Percentiles rank a stretch among this genome's conserved stretches.
These are phyloP conservation scores for Linnemannia hyalina DNA, from an alignment of 192 early-diverging fungal genomes.

Conservation along the genomic window DNA sequence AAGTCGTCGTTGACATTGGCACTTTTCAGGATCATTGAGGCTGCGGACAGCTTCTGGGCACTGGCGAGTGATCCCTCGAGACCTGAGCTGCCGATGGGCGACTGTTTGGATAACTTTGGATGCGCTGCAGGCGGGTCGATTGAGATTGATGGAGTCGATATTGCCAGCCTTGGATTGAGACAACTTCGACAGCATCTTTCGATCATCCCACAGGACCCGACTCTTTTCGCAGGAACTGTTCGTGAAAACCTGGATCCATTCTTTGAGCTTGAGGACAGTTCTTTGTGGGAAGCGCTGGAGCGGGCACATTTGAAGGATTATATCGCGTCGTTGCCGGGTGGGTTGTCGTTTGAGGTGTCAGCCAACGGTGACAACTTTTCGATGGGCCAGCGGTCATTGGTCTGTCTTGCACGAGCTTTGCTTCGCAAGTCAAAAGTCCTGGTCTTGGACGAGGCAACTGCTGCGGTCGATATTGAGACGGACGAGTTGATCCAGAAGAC, in stretches of 20 bases:
- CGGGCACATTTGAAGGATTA: conserved; percentile 42
- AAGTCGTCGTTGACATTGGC: conserved; percentile 59
- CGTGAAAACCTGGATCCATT: conserved; percentile 89
- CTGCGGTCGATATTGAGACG: conserved; percentile 84
- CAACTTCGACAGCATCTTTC: conserved; percentile 73
- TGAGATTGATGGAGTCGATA: conserved; percentile 79
- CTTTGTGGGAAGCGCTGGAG: conserved; percentile 73
- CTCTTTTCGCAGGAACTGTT: conserved; percentile 69
- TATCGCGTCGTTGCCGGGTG: conserved; percentile 35
- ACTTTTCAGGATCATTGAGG: conserved; percentile 61
- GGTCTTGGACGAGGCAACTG: conserved; percentile 61
- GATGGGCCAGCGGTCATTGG: conserved; percentile 80
- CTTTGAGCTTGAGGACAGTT: conserved; percentile 60
- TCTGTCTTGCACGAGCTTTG: conserved; percentile 73
- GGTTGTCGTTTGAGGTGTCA: conserved; percentile 47
- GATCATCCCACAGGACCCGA: conserved; percentile 91
- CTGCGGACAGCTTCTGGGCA: conserved; percentile 43
- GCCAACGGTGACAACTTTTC: conserved; percentile 82
- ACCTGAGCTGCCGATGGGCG: not conserved
- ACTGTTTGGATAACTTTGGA: not conserved
- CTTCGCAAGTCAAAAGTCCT: conserved; percentile 69
- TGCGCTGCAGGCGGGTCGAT: conserved; percentile 70
- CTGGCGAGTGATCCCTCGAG: conserved; percentile 26
- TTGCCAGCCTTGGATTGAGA: conserved; percentile 67
- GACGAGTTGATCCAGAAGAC: conserved; percentile 91